Conservation (phyloP, 352 stramenopile genomes). For the Phytophthora palmivora region DNA sequence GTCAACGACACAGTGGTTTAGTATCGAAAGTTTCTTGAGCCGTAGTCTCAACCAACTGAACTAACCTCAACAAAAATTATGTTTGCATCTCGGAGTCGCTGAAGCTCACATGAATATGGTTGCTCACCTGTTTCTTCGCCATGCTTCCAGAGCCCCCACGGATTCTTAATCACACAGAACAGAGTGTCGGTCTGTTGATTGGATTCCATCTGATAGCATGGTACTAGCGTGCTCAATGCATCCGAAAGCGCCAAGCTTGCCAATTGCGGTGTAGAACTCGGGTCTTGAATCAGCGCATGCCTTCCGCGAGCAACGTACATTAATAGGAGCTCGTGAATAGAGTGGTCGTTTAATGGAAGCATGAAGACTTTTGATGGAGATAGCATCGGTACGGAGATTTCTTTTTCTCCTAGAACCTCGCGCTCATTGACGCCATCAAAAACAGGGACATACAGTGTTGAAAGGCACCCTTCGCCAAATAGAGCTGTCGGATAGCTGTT, state of each 20-base stretch:
- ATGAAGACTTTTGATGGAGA: conserved; percentile 20
- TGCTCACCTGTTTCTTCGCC: conserved; percentile 6
- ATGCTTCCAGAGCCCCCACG: conserved; percentile 26
- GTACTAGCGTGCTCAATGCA: conserved; percentile 35
- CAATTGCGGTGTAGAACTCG: conserved; percentile 9
- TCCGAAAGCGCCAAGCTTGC: conserved; percentile 45
- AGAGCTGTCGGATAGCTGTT: conserved; percentile 43
- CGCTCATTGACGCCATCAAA: background rate
- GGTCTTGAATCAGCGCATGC: background rate
- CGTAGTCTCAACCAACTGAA: background rate
- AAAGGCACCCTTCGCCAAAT: conserved; percentile 37
- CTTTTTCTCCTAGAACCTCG: background rate
- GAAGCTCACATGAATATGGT: conserved; percentile 5
- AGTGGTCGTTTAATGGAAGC: conserved; percentile 26
- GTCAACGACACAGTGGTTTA: background rate
- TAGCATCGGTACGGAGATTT: background rate
- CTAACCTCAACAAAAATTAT: conserved; percentile 38
- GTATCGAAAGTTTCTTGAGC: background rate
- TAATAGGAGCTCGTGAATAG: conserved; percentile 49
- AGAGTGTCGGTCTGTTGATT: background rate
- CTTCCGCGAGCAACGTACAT: conserved; percentile 39
- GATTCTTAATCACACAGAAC: conserved; percentile 44
- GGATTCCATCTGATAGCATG: conserved; percentile 2
- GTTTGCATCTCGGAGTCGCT: conserved; percentile 25
- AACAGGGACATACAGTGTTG: conserved; percentile 42